phyloP scores from a whole-genome alignment of 192 early-diverging fungal species.

The Kickxella alabastrina region DNA sequence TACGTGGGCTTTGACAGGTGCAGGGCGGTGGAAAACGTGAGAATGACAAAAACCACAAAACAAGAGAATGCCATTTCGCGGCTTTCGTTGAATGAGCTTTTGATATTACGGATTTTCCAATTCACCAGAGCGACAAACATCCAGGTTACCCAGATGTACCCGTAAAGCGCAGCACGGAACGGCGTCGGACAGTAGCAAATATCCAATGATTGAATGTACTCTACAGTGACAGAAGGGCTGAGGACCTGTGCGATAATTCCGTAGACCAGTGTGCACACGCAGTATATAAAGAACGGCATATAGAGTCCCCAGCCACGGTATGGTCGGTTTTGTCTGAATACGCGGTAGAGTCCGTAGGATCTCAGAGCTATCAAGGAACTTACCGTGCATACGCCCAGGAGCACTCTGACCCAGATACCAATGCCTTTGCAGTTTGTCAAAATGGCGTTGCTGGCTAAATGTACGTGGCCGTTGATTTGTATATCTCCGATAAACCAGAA shows the following conservation, averaged over 20 bases:
- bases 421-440: constrained; percentile 30
- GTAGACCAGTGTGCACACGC: constrained; percentile 20
- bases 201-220: constrained; percentile 22
- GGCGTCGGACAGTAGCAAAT: constrained; percentile 35
- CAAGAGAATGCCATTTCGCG: constrained; percentile 40
- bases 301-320: constrained; percentile 33
- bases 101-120: constrained; percentile 47
- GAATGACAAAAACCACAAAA: constrained; percentile 24
- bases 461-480: constrained; percentile 49
- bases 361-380: constrained; percentile 38
- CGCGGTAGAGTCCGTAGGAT: constrained; percentile 36
- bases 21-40: constrained; percentile 31
- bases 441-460: constrained; percentile 8
- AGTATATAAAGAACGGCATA: constrained; percentile 26
- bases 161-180: constrained; percentile 25
- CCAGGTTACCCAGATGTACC: constrained; percentile 42
- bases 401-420: constrained; percentile 46
- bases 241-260: constrained; percentile 37
- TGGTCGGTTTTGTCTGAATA: constrained; percentile 25
- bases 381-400: constrained; percentile 46
- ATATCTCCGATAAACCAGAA: constrained; percentile 50
- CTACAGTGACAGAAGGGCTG: constrained; percentile 14
- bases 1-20: constrained; percentile 27
- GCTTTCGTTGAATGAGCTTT: constrained; percentile 51
- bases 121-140: constrained; percentile 26